Percentiles rank a stretch among this genome's conserved stretches.
Evolutionary conservation across 2,329 filamentous ascomycete genomes (phyloP).

Genomic region (Ilyonectria sp.): DNA sequence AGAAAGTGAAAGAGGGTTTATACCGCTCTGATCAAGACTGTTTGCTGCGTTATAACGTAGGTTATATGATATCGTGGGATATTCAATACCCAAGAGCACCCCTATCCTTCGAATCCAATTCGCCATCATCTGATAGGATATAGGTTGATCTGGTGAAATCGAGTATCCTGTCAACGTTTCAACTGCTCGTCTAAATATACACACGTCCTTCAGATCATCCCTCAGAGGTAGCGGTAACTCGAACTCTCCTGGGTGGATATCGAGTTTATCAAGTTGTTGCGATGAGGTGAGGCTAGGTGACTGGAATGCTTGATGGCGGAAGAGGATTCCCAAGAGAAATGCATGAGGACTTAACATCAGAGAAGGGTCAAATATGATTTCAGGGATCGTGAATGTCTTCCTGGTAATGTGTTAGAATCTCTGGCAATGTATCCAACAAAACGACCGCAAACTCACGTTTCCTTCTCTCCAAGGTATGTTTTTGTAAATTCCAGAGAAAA

Average conservation of each 20-base stretch:
- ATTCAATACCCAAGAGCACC: background rate
- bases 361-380: slow-evolving; percentile 55
- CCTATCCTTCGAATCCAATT: background rate
- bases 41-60: slow-evolving; percentile 8
- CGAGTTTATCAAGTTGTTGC: slow-evolving; percentile 37
- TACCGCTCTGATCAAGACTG: background rate
- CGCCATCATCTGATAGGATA: too few species aligned
- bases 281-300: slow-evolving; percentile 41
- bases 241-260: slow-evolving; percentile 45
- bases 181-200: too few species aligned
- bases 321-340: slow-evolving; percentile 50
- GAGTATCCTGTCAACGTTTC: too few species aligned
- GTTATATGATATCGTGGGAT: slow-evolving; percentile 3
- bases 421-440: background rate
- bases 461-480: slow-evolving; percentile 39
- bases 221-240: slow-evolving; percentile 28
- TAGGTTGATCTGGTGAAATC: too few species aligned
- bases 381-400: slow-evolving; percentile 52
- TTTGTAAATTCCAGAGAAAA: slow-evolving; percentile 45
- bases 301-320: slow-evolving; percentile 43
- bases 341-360: slow-evolving; percentile 55
- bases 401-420: slow-evolving; percentile 26
- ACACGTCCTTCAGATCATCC: background rate
- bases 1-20: background rate
- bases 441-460: slow-evolving; percentile 31